phyloP scores from a whole-genome alignment of 148 eudicot species.

The Heliosperma pusillum region DNA sequence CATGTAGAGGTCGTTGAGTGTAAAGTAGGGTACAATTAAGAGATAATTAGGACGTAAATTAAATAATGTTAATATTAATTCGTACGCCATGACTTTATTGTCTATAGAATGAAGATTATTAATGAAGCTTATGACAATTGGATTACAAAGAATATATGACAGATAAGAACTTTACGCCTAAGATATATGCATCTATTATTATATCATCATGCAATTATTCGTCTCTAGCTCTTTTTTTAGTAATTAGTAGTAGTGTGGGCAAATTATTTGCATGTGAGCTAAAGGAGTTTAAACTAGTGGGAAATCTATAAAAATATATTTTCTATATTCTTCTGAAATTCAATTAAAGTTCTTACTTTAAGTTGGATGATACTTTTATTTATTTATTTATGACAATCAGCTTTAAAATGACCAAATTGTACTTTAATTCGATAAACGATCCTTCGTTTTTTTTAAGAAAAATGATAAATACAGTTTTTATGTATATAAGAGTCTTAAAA shows the following conservation, averaged over 20 bases:
- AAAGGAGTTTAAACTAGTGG: no score
- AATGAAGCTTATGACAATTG: slow-evolving; percentile 7
- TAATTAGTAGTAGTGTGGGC: neutral
- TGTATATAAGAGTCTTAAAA: no score
- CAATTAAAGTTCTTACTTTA: no score
- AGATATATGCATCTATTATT: slow-evolving; percentile 10
- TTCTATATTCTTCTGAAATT: no score
- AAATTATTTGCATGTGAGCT: neutral
- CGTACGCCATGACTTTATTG: neutral
- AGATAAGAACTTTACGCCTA: slow-evolving; percentile 17
- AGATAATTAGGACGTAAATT: neutral
- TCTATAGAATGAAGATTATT: neutral
- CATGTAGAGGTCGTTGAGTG: neutral
- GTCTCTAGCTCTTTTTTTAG: slow-evolving; percentile 5
- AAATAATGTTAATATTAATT: no score
- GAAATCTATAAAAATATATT: no score
- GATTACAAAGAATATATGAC: slow-evolving; percentile 22
- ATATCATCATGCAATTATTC: slow-evolving; percentile 9
- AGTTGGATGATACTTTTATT: no score
- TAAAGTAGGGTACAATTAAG: neutral
- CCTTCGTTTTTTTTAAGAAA: no score
- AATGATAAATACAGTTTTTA: no score
- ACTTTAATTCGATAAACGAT: no score
- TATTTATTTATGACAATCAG: no score
- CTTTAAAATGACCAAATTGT: no score